phyloP scores from a whole-genome alignment of 129 eudicot species.

The Saposhnikovia divaricata region DNA sequence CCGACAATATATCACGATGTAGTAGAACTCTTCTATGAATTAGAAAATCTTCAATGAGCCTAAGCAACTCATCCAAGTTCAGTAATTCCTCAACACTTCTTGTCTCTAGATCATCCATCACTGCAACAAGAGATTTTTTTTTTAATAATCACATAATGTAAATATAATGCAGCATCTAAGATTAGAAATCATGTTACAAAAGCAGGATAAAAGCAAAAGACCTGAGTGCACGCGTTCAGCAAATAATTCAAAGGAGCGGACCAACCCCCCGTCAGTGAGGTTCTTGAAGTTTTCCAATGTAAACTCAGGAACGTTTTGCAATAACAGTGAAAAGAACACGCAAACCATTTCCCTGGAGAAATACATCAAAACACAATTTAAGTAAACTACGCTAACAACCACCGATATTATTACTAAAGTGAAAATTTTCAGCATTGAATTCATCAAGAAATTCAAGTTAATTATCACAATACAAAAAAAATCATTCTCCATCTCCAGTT shows the following conservation, averaged over 20 bases:
- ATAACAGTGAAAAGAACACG: conserved; percentile 49
- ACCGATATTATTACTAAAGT: not conserved
- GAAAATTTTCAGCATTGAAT: not conserved
- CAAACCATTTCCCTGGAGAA: conserved; percentile 72
- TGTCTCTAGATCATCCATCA: conserved; percentile 35
- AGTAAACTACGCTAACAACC: not conserved
- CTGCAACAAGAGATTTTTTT: conserved; percentile 31
- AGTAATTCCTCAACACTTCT: conserved; percentile 33
- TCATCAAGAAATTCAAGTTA: too few species aligned
- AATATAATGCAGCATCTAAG: not conserved
- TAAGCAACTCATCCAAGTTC: conserved; percentile 42
- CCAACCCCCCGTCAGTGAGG: conserved; percentile 13
- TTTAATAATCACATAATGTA: not conserved
- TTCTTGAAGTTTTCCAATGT: conserved; percentile 20
- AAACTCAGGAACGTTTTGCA: conserved; percentile 35
- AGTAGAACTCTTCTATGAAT: conserved; percentile 32
- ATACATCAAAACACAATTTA: not conserved
- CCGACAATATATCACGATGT: conserved; percentile 20
- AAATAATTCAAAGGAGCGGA: conserved; percentile 28
- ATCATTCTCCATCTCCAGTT: not conserved
- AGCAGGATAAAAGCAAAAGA: conserved; percentile 12
- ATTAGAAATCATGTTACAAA: conserved; percentile 3
- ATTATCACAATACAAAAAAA: not conserved
- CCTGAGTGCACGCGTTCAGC: conserved; percentile 43
- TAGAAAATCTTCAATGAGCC: conserved; percentile 53